Conservation (phyloP, 2,329 filamentous ascomycete genomes). For the Nothomitra cinnamomea region DNA sequence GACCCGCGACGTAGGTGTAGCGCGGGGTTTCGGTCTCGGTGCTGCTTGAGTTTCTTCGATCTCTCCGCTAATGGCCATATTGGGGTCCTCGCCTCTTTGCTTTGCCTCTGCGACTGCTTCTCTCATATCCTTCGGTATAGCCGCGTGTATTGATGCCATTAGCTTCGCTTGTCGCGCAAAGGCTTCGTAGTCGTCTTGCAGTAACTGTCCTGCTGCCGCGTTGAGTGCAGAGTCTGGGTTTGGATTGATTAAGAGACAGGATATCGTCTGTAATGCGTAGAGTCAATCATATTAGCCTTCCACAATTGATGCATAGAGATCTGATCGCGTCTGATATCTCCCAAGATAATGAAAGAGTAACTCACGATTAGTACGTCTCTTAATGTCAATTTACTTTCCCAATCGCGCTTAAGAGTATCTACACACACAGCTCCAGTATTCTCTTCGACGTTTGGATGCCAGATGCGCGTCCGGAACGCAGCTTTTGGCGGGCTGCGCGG, state of each 20-base stretch:
- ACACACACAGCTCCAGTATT: conserved; percentile 44
- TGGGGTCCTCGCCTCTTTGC: conserved; percentile 32
- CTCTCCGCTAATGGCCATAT: conserved; percentile 11
- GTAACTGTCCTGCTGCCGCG: conserved; percentile 38
- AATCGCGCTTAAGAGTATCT: conserved; percentile 47
- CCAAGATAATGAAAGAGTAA: conserved; percentile 6
- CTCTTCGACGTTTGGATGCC: conserved; percentile 48
- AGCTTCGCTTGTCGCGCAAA: conserved; percentile 40
- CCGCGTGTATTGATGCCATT: conserved; percentile 45
- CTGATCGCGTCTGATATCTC: too few species aligned
- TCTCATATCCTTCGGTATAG: conserved; percentile 29
- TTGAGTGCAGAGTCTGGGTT: conserved; percentile 49
- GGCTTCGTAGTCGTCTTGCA: conserved; percentile 40
- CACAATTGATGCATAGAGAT: background rate
- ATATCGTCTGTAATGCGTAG: conserved; percentile 30
- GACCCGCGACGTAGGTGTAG: background rate
- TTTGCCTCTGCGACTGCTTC: conserved; percentile 34
- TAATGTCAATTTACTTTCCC: conserved; percentile 39
- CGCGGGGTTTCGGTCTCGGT: background rate
- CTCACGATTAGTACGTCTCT: conserved; percentile 37
- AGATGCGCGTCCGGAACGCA: conserved; percentile 41
- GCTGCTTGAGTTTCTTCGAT: background rate
- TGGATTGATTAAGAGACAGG: conserved; percentile 44
- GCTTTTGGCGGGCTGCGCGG: conserved; percentile 35
- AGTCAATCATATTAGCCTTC: too few species aligned